Evolutionary conservation across 495 filamentous ascomycete genomes (phyloP).

Genomic region (Poronia punctata): DNA sequence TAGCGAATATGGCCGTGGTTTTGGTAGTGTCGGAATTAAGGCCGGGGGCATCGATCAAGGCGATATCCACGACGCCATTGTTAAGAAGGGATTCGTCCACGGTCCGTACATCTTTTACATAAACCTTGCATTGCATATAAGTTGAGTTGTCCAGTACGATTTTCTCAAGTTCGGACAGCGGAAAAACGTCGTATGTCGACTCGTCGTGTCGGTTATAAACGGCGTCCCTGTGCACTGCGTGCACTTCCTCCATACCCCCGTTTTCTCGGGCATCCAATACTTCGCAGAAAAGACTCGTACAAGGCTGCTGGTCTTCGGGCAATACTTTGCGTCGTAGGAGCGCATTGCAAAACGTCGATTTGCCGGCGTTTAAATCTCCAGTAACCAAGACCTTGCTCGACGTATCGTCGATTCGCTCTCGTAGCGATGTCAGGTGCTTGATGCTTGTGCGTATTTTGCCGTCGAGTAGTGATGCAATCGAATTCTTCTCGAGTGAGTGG

Average conservation of each 20-base stretch:
- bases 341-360: conserved; percentile 98
- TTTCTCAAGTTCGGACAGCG: conserved; percentile 69
- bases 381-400: conserved; percentile 98
- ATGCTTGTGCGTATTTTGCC: conserved; percentile 90
- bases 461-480: conserved; percentile 82
- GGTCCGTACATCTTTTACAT: conserved; percentile 82
- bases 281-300: conserved; percentile 97
- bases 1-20: conserved; percentile 91
- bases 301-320: conserved; percentile 97
- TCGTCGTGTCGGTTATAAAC: conserved; percentile 86
- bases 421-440: conserved; percentile 76
- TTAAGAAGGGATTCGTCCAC: conserved; percentile 93
- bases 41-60: conserved; percentile 92
- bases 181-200: conserved; percentile 82
- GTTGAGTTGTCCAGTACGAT: conserved; percentile 80
- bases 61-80: conserved; percentile 97
- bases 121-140: conserved; percentile 94
- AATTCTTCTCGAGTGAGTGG: conserved; percentile 89
- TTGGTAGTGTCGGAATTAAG: conserved; percentile 93
- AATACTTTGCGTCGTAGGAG: conserved; percentile 84
- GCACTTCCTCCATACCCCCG: conserved; percentile 83
- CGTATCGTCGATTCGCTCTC: conserved; percentile 93
- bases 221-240: conserved; percentile 77
- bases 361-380: conserved; percentile 93
- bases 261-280: conserved; percentile 91